A percentile compares a stretch with the other conserved stretches of the same genome.
Conservation (phyloP, 2,329 filamentous ascomycete species). For the Pyrenophora seminiperda region DNA sequence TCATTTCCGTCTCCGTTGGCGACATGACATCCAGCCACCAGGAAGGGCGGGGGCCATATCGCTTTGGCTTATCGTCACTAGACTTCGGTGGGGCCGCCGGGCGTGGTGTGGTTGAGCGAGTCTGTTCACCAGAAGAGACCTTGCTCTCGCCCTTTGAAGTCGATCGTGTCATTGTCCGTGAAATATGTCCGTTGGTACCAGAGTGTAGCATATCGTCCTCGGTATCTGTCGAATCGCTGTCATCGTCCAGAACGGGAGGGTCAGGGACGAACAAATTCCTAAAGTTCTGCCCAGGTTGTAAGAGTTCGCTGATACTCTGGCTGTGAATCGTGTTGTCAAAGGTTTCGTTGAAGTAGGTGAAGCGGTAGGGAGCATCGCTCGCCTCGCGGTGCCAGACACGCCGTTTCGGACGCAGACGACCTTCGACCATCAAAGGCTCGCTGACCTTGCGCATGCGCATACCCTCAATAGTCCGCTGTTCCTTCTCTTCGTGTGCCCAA, state of each 20-base stretch:
- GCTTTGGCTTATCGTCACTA: slow-evolving; percentile 45
- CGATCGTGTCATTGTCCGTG: slow-evolving; percentile 33
- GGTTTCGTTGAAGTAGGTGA: slow-evolving; percentile 98
- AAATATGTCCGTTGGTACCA: slow-evolving; percentile 33
- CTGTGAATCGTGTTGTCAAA: slow-evolving; percentile 96
- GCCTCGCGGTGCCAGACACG: slow-evolving; percentile 85
- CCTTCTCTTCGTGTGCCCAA: slow-evolving; percentile 90
- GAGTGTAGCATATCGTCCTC: slow-evolving; percentile 45
- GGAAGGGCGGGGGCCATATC: slow-evolving; percentile 78
- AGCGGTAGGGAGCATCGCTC: slow-evolving; percentile 89
- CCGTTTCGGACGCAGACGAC: slow-evolving; percentile 76
- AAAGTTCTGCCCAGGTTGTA: slow-evolving; percentile 84
- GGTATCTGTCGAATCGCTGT: slow-evolving; percentile 66
- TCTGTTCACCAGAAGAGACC: slow-evolving; percentile 46
- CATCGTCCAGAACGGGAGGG: slow-evolving; percentile 68
- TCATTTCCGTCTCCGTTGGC: slow-evolving; percentile 95
- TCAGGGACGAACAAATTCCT: slow-evolving; percentile 89
- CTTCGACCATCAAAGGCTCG: slow-evolving; percentile 90
- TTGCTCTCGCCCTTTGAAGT: slow-evolving; percentile 35
- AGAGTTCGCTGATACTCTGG: slow-evolving; percentile 89
- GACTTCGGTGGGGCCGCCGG: slow-evolving; percentile 49
- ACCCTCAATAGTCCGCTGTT: slow-evolving; percentile 76
- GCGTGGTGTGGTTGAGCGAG: slow-evolving; percentile 58
- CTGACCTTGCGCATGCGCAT: slow-evolving; percentile 88
- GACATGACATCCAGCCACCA: slow-evolving; percentile 96